phyloP scores from a whole-genome alignment of 2,329 filamentous ascomycete genomes.

The Fusarium anthophilum region DNA sequence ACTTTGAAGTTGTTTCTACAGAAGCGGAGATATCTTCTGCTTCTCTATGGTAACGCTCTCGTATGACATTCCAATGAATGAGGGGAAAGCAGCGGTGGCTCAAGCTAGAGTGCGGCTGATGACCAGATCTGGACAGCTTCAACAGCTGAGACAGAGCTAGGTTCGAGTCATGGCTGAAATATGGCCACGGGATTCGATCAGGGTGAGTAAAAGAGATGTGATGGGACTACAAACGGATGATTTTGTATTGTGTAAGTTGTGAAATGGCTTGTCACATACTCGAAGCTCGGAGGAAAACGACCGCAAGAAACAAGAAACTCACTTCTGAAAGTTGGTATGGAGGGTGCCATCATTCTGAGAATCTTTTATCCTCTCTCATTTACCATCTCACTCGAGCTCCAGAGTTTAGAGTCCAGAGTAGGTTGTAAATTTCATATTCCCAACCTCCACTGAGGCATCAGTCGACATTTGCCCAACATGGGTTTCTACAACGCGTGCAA shows the following conservation, averaged over 20 bases:
- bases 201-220: not conserved
- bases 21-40: not conserved
- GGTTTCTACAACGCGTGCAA: not conserved
- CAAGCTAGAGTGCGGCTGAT: not conserved
- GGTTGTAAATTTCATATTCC: not conserved
- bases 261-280: not conserved
- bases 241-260: not conserved
- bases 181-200: not conserved
- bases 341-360: not conserved
- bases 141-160: not conserved
- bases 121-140: not conserved
- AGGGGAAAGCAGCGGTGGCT: not conserved
- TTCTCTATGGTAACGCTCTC: not conserved
- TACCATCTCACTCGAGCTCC: not conserved
- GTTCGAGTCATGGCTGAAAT: not conserved
- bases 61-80: not conserved
- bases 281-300: not conserved
- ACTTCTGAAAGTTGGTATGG: not conserved
- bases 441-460: not conserved
- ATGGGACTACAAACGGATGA: not conserved
- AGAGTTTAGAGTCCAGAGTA: not conserved
- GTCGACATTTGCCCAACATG: not conserved
- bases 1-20: not conserved
- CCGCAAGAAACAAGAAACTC: not conserved
- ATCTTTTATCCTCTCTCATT: not conserved